These are phyloP conservation scores for Cutaneotrichosporon mucoides DNA, from an alignment of 1,284 basidiomycete species.

Conservation along the genomic window DNA sequence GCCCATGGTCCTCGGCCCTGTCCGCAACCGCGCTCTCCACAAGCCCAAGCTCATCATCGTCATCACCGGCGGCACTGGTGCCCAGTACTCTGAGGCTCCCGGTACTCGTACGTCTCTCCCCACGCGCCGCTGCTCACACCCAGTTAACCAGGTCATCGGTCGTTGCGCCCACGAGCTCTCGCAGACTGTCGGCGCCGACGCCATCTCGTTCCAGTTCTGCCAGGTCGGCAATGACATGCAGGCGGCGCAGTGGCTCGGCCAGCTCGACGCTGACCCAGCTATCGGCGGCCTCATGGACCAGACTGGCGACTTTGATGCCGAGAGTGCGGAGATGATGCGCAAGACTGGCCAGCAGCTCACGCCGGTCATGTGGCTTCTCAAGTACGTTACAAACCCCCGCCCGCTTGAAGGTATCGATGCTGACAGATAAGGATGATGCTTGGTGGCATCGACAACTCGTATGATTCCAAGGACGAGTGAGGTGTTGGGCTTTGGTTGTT, in stretches of 20 bases:
- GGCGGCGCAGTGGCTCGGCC: slow-evolving; percentile 9
- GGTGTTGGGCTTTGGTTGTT: neutral
- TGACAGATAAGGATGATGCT: slow-evolving; percentile 11
- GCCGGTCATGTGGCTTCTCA: slow-evolving; percentile 18
- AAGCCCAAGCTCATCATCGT: slow-evolving; percentile 51
- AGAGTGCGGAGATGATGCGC: slow-evolving; percentile 13
- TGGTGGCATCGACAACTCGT: slow-evolving; percentile 17
- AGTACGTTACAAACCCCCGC: neutral
- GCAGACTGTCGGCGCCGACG: slow-evolving; percentile 8
- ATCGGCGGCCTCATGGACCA: slow-evolving; percentile 16
- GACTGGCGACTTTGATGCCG: slow-evolving; percentile 14
- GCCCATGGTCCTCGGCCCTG: slow-evolving; percentile 51
- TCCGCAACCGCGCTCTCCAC: slow-evolving; percentile 37
- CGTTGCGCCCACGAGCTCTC: slow-evolving; percentile 11
- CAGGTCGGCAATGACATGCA: slow-evolving; percentile 17
- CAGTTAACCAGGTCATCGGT: slow-evolving; percentile 12
- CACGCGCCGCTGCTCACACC: neutral
- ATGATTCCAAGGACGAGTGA: slow-evolving; percentile 16
- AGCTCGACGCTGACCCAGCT: slow-evolving; percentile 11
- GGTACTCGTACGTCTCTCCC: slow-evolving; percentile 3
- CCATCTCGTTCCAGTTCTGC: slow-evolving; percentile 18
- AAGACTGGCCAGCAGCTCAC: slow-evolving; percentile 16
- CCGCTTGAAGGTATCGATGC: too few relatives aligned
- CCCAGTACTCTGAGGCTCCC: slow-evolving; percentile 9
- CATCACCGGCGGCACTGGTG: slow-evolving; percentile 39